Percentiles rank a stretch among this genome's conserved stretches.
phyloP scores from a whole-genome alignment of 495 filamentous ascomycete species.

The Penicillium macrosclerotiorum region DNA sequence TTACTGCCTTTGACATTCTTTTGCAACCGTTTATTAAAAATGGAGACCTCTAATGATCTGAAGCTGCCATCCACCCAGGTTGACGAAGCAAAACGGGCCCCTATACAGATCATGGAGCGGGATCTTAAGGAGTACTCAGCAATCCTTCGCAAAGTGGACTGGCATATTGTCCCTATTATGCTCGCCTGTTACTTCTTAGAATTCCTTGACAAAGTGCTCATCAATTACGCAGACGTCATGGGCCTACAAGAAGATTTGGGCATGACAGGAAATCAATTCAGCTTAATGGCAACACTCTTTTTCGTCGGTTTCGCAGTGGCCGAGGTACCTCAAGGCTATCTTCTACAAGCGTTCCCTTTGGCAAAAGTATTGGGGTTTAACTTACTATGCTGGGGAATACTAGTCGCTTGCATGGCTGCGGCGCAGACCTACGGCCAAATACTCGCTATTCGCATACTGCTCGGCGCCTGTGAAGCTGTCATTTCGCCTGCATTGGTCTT shows the following conservation, averaged over 20 bases:
- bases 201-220: neutral
- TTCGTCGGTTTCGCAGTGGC: neutral
- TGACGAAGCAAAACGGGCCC: too few species aligned
- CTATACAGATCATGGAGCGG: too few species aligned
- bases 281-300: neutral
- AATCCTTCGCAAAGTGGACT: neutral
- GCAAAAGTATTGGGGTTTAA: neutral
- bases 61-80: too few species aligned
- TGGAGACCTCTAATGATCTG: too few species aligned
- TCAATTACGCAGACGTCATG: neutral
- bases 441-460: neutral
- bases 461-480: neutral
- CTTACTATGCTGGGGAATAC: neutral
- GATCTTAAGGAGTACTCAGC: too few species aligned
- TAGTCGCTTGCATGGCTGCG: neutral
- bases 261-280: neutral
- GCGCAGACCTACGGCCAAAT: neutral
- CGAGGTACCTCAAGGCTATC: neutral
- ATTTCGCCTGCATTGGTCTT: neutral
- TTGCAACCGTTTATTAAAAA: too few species aligned
- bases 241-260: neutral
- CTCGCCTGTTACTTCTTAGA: neutral
- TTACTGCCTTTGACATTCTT: too few species aligned
- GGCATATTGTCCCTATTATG: neutral
- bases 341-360: neutral